Conservation (phyloP, 2,329 filamentous ascomycete species). For the Monilinia laxa region DNA sequence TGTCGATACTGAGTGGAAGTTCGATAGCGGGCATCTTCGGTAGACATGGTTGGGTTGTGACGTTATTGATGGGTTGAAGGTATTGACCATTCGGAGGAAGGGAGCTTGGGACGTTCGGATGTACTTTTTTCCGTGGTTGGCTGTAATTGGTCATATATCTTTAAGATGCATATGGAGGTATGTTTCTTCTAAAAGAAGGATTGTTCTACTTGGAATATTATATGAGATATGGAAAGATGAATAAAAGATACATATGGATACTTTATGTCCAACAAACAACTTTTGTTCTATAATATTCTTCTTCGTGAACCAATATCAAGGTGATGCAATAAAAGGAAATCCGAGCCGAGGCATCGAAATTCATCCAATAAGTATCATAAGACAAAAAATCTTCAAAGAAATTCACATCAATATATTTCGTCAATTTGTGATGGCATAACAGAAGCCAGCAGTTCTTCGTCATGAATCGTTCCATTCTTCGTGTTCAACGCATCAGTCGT, state of each 20-base stretch:
- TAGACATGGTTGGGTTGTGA: conserved; percentile 11
- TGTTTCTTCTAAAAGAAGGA: background rate
- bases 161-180: background rate
- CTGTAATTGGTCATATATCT: background rate
- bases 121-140: conserved; percentile 10
- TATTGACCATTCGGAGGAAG: background rate
- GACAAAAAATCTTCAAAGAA: background rate
- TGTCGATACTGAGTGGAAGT: conserved; percentile 85
- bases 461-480: conserved; percentile 15
- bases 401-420: background rate
- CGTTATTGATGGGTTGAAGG: background rate
- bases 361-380: background rate
- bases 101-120: conserved; percentile 11
- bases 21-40: conserved; percentile 86
- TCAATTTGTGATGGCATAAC: background rate
- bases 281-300: background rate
- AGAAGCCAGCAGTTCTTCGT: background rate
- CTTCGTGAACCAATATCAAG: background rate
- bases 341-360: conserved; percentile 9
- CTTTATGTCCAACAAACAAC: no score
- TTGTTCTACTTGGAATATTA: background rate
- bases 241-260: background rate
- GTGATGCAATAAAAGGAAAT: background rate
- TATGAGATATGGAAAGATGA: background rate
- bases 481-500: background rate